These are phyloP conservation scores for Simmondsia chinensis DNA, from an alignment of 148 eudicot species.

Conservation along the genomic window DNA sequence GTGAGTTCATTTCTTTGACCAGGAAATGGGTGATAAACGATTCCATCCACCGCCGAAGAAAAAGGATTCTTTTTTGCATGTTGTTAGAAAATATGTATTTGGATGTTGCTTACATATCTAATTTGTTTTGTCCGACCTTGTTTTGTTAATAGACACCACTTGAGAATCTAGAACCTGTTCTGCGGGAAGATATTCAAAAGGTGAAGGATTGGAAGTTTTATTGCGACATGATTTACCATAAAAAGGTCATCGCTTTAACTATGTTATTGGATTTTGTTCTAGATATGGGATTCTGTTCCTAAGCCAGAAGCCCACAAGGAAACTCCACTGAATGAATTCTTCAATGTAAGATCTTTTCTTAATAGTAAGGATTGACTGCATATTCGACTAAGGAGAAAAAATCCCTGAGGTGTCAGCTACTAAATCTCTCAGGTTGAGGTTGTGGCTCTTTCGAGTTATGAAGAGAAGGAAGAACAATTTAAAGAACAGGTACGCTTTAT, in stretches of 20 bases:
- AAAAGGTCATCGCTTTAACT: neutral
- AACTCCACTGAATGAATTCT: constrained; percentile 89
- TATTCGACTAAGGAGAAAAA: too few species aligned
- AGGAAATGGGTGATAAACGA: neutral
- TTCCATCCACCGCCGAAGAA: too few species aligned
- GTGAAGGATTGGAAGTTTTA: constrained; percentile 25
- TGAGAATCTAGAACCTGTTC: constrained; percentile 89
- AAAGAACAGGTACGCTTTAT: constrained; percentile 78
- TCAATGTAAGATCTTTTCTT: constrained; percentile 68
- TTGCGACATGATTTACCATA: constrained; percentile 2
- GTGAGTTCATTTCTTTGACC: constrained; percentile 28
- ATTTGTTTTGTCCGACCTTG: neutral
- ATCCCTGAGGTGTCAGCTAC: constrained; percentile 11
- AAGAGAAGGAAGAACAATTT: constrained; percentile 96
- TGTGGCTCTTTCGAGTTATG: constrained; percentile 89
- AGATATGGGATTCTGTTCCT: constrained; percentile 99
- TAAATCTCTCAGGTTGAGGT: constrained; percentile 69
- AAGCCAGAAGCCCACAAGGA: constrained; percentile 93
- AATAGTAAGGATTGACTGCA: too few species aligned
- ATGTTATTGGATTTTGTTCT: neutral
- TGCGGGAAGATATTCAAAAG: constrained; percentile 96
- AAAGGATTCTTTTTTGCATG: too few species aligned
- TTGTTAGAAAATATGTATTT: too few species aligned
- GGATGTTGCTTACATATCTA: too few species aligned
- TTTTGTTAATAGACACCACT: constrained; percentile 64